Base-by-base conservation (phyloP, 2,329 filamentous ascomycete species). In the Xylaria sp. region DNA sequence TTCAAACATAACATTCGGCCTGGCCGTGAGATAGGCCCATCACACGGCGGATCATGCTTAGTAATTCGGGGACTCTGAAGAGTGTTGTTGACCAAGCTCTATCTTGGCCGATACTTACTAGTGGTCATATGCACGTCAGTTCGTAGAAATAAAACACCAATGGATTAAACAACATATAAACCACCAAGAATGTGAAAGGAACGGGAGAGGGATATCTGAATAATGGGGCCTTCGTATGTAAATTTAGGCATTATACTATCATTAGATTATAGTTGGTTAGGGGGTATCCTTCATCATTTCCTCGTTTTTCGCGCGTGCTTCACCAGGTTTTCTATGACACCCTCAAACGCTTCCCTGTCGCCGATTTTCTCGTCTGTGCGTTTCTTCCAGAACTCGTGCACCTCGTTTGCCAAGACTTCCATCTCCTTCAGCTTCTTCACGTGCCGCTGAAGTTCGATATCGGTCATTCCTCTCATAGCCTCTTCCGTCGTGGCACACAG, bases 271-370 rank as follows among this genome's bases (percentile, higher is more conserved):
- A 28, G 33, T 54, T 40, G 20, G 40, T 60, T 54, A 17, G 17
- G 42, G 63, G 48, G 68, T 63, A 64, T 60, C 46, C 61, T 73
- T 82, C 83, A 92, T 82, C 82, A 93, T 81, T 94, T 96, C 77
- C 93, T 87, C 65, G 93, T 89, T 82, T 94, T 93, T 79, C 93
- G 87, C 59, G 93, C 93, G 82, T 97, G 93, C 80, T 94, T 96
- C 51, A 97, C 95, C 72, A 98, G 81, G 79, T 97, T 97, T 82
- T 97, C 95, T 85, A 98, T 97, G 17, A 98, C 95, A 0, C 93
- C 94, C 79, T 98, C 95, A 79, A 97, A 96, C 2, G 94, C 93
- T 78, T 97, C 95, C 74, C 96, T 91, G 78, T 98, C 95, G 48
- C 93, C 93, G 72, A 97, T 83, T 75, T 95, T 93, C 74, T 94